These are phyloP conservation scores for Trichothecium sympodiale DNA, from an alignment of 2,329 filamentous ascomycete genomes.

Conservation along the genomic window DNA sequence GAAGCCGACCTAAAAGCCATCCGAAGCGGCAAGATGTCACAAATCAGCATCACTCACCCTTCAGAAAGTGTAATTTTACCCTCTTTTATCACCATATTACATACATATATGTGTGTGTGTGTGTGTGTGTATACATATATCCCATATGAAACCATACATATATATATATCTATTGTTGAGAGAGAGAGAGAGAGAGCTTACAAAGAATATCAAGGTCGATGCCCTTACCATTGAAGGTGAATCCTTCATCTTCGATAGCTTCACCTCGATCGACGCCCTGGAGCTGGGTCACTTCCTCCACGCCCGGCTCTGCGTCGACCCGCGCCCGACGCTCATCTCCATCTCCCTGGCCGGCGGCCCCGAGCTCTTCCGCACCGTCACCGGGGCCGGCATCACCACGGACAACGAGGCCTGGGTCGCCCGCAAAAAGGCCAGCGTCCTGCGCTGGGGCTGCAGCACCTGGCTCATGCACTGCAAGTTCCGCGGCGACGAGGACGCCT, in stretches of 20 bases:
- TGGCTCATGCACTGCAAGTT: constrained; percentile 65
- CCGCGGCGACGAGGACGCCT: constrained; percentile 49
- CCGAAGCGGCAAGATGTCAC: neutral
- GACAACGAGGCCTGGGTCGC: constrained; percentile 64
- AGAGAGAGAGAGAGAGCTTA: no score
- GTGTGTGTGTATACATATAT: neutral
- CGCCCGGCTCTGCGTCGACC: constrained; percentile 44
- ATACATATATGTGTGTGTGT: neutral
- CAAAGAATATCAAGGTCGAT: constrained; percentile 9
- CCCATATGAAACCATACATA: no score
- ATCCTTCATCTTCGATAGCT: constrained; percentile 35
- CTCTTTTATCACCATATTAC: neutral
- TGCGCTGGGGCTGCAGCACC: constrained; percentile 58
- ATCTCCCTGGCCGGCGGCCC: constrained; percentile 53
- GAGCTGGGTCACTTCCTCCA: constrained; percentile 54
- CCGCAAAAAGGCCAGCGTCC: constrained; percentile 60
- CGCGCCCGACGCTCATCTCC: constrained; percentile 44
- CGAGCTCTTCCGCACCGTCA: constrained; percentile 59
- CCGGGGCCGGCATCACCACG: constrained; percentile 53
- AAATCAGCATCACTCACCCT: constrained; percentile 1
- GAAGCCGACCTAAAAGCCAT: constrained; percentile 4
- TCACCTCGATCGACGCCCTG: constrained; percentile 55
- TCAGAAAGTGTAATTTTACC: neutral
- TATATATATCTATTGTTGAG: no score
- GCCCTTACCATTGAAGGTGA: constrained; percentile 24